phyloP scores from a whole-genome alignment of 2,329 filamentous ascomycete genomes.

The Neurospora crassa region DNA sequence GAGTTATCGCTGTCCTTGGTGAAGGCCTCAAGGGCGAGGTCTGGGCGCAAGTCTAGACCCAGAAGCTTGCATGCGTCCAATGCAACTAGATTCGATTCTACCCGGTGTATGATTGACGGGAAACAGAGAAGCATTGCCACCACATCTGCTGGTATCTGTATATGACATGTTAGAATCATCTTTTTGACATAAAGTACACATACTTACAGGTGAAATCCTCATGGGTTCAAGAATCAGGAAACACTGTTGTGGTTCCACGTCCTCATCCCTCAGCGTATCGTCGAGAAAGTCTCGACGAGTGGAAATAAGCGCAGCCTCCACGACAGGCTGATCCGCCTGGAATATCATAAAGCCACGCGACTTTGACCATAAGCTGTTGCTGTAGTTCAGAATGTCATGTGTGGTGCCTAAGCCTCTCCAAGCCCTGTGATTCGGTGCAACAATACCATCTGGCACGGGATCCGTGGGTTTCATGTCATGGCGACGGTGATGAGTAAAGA shows the following conservation, averaged over 20 bases:
- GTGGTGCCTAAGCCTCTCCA: constrained; percentile 26
- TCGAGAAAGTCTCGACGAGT: constrained; percentile 80
- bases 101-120: constrained; percentile 73
- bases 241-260: constrained; percentile 35
- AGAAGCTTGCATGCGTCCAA: constrained; percentile 63
- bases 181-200: not conserved
- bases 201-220: constrained; percentile 62
- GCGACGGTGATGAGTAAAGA: constrained; percentile 44
- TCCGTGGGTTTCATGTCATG: constrained; percentile 53
- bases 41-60: constrained; percentile 52
- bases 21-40: constrained; percentile 74
- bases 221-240: constrained; percentile 72
- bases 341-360: constrained; percentile 42
- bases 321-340: constrained; percentile 66
- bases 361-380: constrained; percentile 63
- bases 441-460: constrained; percentile 48
- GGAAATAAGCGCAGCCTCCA: constrained; percentile 63
- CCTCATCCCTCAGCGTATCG: constrained; percentile 40
- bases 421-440: constrained; percentile 34
- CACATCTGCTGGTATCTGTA: constrained; percentile 56
- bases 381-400: constrained; percentile 72
- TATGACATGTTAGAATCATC: constrained; percentile 11
- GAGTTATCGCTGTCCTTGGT: constrained; percentile 88
- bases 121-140: constrained; percentile 67
- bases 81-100: constrained; percentile 75